These are phyloP conservation scores for Scheffersomyces illinoinensis DNA, from an alignment of 1,139 yeast genomes.

Conservation along the genomic window DNA sequence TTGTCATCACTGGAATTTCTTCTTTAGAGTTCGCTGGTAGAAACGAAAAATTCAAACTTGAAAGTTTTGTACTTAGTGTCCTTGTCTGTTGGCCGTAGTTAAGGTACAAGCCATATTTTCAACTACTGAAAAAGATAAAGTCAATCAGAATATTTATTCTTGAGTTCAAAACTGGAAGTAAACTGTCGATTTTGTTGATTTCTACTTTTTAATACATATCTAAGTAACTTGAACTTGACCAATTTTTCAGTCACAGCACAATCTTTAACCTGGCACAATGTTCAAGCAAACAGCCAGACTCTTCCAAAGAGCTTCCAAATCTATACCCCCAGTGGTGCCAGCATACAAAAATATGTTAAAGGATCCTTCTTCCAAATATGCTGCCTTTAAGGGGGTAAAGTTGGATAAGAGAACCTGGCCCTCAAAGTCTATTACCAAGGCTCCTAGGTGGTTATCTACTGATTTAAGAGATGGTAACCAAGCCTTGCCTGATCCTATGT, in stretches of 20 bases:
- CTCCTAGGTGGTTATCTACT: constrained; percentile 53
- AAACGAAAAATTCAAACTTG: not conserved
- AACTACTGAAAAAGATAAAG: not conserved
- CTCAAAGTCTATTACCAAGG: constrained; percentile 34
- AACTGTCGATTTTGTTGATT: not conserved
- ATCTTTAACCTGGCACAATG: constrained; percentile 14
- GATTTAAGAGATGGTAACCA: constrained; percentile 54
- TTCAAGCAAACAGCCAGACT: constrained; percentile 24
- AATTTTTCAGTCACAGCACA: not conserved
- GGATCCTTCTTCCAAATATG: constrained; percentile 45
- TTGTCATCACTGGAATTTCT: not conserved
- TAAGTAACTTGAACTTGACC: not conserved
- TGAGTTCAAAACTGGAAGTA: too few relatives aligned
- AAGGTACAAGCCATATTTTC: not conserved
- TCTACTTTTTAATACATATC: not conserved
- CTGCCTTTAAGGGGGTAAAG: constrained; percentile 35
- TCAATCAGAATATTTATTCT: not conserved
- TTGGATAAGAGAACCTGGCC: constrained; percentile 50
- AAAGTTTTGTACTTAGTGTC: not conserved
- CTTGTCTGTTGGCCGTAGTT: not conserved
- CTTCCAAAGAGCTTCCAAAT: constrained; percentile 25
- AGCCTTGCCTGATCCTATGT: constrained; percentile 53
- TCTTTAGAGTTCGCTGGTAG: not conserved
- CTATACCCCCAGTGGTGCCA: constrained; percentile 13
- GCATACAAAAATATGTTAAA: constrained; percentile 31